Conservation (phyloP, 805 yeast genomes). For the Barnettozyma sp. region DNA sequence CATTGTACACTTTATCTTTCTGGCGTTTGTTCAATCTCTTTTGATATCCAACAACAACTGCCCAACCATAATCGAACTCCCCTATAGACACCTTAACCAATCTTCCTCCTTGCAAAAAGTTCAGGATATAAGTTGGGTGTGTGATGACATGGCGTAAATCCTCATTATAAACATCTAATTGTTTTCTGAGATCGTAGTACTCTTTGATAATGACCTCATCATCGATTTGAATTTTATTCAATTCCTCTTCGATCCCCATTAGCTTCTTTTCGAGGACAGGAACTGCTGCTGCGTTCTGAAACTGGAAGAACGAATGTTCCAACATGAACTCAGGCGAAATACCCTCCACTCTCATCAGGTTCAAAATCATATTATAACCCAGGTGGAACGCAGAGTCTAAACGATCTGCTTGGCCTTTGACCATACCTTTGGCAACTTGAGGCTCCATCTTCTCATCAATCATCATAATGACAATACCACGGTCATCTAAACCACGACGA, state of each 20-base stretch:
- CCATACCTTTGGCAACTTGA: slow-evolving; percentile 98
- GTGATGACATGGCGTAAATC: slow-evolving; percentile 79
- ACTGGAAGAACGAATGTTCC: slow-evolving; percentile 89
- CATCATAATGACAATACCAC: slow-evolving; percentile 99
- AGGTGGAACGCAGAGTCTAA: slow-evolving; percentile 96
- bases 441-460: slow-evolving; percentile 99
- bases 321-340: slow-evolving; percentile 97
- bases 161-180: slow-evolving; percentile 58
- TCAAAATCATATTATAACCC: slow-evolving; percentile 95
- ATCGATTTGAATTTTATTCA: slow-evolving; percentile 49
- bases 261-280: slow-evolving; percentile 73
- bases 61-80: slow-evolving; percentile 88
- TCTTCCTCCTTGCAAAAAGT: slow-evolving; percentile 86
- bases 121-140: slow-evolving; percentile 82
- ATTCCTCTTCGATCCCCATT: slow-evolving; percentile 43
- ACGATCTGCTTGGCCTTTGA: slow-evolving; percentile 96
- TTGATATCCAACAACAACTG: slow-evolving; percentile 69
- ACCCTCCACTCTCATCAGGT: slow-evolving; percentile 95
- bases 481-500: slow-evolving; percentile 97
- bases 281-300: slow-evolving; percentile 86
- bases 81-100: slow-evolving; percentile 59
- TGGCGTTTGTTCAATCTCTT: slow-evolving; percentile 64
- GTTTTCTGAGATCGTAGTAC: slow-evolving; percentile 74
- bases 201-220: slow-evolving; percentile 72
- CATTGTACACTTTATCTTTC: slow-evolving; percentile 52